Evolutionary conservation across 2,329 filamentous ascomycete species (phyloP).

Genomic region (Teratosphaeria gauchensis): DNA sequence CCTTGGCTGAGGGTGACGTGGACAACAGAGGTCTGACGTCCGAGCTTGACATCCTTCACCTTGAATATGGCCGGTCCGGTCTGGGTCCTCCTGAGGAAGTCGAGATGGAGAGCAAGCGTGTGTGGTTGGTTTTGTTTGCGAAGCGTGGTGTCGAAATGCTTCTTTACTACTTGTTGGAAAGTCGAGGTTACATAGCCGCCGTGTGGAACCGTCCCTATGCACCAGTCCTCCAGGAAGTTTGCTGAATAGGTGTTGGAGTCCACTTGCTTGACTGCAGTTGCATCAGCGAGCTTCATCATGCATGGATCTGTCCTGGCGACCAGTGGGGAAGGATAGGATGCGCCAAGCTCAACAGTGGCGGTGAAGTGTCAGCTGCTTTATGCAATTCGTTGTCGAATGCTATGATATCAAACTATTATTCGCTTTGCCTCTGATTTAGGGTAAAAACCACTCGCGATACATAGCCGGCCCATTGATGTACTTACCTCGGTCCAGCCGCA

Average conservation of each 20-base stretch:
- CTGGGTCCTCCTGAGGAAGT: slow-evolving; percentile 56
- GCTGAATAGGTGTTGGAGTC: slow-evolving; percentile 51
- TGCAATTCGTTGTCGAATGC: neutral
- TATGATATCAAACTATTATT: neutral
- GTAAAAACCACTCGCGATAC: neutral
- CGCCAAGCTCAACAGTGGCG: neutral
- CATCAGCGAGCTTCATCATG: slow-evolving; percentile 22
- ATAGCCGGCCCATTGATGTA: neutral
- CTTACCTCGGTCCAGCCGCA: neutral
- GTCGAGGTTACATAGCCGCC: slow-evolving; percentile 59
- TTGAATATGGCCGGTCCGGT: slow-evolving; percentile 47
- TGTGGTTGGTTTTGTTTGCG: slow-evolving; percentile 50
- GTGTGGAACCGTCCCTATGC: slow-evolving; percentile 60
- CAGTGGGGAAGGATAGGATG: neutral
- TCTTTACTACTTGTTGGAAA: slow-evolving; percentile 49
- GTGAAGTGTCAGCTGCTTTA: neutral
- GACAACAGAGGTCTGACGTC: slow-evolving; percentile 52
- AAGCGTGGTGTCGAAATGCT: slow-evolving; percentile 51
- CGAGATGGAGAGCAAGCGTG: slow-evolving; percentile 54
- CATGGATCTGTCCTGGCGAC: neutral
- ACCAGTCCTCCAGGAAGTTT: slow-evolving; percentile 50
- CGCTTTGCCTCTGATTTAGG: neutral
- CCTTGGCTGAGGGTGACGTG: slow-evolving; percentile 50
- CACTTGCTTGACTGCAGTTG: slow-evolving; percentile 38
- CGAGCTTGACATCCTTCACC: slow-evolving; percentile 55